phyloP scores from a whole-genome alignment of 2,329 filamentous ascomycete species.

The Helminthosporium solani region DNA sequence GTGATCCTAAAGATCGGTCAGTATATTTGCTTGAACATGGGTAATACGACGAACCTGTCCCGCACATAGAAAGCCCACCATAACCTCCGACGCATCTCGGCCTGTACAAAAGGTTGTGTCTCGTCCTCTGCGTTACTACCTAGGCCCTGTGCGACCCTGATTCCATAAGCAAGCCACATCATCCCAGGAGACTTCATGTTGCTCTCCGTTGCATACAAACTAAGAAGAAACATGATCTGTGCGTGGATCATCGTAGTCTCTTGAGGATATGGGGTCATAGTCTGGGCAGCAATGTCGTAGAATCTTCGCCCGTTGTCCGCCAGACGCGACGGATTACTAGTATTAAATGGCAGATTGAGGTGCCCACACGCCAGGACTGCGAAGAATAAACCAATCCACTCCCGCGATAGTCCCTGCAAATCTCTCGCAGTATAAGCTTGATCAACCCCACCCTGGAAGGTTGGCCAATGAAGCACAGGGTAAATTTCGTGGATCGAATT shows the following conservation, averaged over 20 bases:
- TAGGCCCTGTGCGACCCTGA: constrained; percentile 79
- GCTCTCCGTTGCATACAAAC: constrained; percentile 79
- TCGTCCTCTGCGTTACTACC: constrained; percentile 76
- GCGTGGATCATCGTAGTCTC: constrained; percentile 74
- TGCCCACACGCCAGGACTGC: constrained; percentile 80
- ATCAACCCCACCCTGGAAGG: constrained; percentile 74
- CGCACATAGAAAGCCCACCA: constrained; percentile 96
- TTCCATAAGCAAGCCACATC: constrained; percentile 78
- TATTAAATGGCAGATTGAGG: constrained; percentile 65
- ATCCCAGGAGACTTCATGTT: constrained; percentile 84
- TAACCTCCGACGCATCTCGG: constrained; percentile 80
- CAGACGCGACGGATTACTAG: constrained; percentile 55
- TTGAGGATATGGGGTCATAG: constrained; percentile 81
- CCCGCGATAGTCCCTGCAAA: constrained; percentile 61
- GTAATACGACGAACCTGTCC: constrained; percentile 62
- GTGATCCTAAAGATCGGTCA: constrained; percentile 57
- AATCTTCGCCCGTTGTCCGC: constrained; percentile 62
- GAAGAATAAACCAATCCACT: constrained; percentile 80
- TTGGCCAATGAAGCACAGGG: constrained; percentile 86
- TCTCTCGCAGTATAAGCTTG: constrained; percentile 68
- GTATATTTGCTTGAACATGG: background rate
- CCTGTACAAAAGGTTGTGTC: constrained; percentile 72
- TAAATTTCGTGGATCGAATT: constrained; percentile 75
- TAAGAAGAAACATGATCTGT: constrained; percentile 69
- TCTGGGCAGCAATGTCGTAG: constrained; percentile 67